These are phyloP conservation scores for Agroathelia rolfsii DNA, from an alignment of 1,284 basidiomycete genomes.

Conservation along the genomic window DNA sequence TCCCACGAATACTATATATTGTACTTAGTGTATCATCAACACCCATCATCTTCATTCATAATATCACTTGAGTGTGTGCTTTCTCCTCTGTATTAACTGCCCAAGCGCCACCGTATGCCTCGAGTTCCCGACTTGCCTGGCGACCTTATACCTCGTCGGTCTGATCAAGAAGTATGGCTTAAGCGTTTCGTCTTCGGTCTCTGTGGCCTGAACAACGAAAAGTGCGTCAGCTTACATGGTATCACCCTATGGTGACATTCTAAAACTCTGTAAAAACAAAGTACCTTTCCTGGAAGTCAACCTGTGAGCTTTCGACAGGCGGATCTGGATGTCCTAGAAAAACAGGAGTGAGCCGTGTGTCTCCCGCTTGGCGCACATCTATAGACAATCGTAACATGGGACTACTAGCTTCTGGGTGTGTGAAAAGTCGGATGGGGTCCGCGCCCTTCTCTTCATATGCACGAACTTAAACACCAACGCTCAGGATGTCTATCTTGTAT, in stretches of 20 bases:
- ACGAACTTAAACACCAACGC: slow-evolving; percentile 52
- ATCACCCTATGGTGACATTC: too few relatives aligned
- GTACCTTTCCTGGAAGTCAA: slow-evolving; percentile 89
- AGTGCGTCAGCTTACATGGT: too few relatives aligned
- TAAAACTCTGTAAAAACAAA: too few relatives aligned
- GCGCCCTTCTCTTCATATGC: slow-evolving; percentile 81
- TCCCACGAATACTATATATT: background rate
- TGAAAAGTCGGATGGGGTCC: slow-evolving; percentile 97
- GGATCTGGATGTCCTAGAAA: slow-evolving; percentile 71
- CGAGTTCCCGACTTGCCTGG: slow-evolving; percentile 61
- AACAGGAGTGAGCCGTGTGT: slow-evolving; percentile 61
- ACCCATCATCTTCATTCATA: slow-evolving; percentile 11
- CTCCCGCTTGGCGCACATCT: slow-evolving; percentile 7
- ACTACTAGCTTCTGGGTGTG: slow-evolving; percentile 89
- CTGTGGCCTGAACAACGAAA: slow-evolving; percentile 52
- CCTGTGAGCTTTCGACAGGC: slow-evolving; percentile 76
- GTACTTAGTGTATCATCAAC: slow-evolving; percentile 13
- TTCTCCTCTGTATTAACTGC: background rate
- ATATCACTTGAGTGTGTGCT: background rate
- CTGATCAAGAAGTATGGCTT: slow-evolving; percentile 53
- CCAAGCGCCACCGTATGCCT: slow-evolving; percentile 24
- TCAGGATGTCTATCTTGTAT: slow-evolving; percentile 81
- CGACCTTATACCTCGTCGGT: slow-evolving; percentile 38
- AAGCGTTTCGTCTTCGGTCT: slow-evolving; percentile 52
- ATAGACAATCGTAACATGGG: slow-evolving; percentile 2